Conservation (phyloP, 1,139 yeast genomes). For the Saccharomyces hybrid region DNA sequence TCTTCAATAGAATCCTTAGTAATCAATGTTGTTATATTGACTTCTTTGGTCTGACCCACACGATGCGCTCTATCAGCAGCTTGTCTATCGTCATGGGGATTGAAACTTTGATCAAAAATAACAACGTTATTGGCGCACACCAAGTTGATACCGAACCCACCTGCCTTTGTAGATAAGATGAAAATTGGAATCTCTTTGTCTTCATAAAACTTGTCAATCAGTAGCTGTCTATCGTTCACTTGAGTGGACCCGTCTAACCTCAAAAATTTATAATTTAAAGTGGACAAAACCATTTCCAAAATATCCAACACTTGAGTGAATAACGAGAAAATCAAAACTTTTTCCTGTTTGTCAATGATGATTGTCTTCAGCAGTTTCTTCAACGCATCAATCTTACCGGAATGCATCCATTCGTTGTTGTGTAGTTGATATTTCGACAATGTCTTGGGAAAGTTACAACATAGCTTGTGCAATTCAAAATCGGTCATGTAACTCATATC, state of each 20-base stretch:
- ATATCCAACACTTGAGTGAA: slow-evolving; percentile 90
- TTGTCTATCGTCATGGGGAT: slow-evolving; percentile 96
- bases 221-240: slow-evolving; percentile 86
- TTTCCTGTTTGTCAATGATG: slow-evolving; percentile 52
- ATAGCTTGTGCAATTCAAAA: slow-evolving; percentile 70
- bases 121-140: slow-evolving; percentile 92
- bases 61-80: slow-evolving; percentile 98
- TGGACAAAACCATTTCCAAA: slow-evolving; percentile 65
- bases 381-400: slow-evolving; percentile 68
- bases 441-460: slow-evolving; percentile 64
- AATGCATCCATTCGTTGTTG: slow-evolving; percentile 53
- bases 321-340: slow-evolving; percentile 76
- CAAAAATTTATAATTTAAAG: slow-evolving; percentile 61
- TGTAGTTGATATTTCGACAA: slow-evolving; percentile 48
- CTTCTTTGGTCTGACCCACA: slow-evolving; percentile 90
- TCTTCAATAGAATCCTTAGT: slow-evolving; percentile 77
- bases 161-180: slow-evolving; percentile 87
- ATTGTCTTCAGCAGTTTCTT: slow-evolving; percentile 52
- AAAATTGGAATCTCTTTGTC: slow-evolving; percentile 80
- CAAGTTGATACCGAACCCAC: slow-evolving; percentile 94
- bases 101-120: slow-evolving; percentile 87
- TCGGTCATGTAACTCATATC: slow-evolving; percentile 98
- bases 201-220: slow-evolving; percentile 82
- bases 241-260: slow-evolving; percentile 90
- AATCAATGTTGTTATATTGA: slow-evolving; percentile 69